A percentile compares a stretch with the other conserved stretches of the same genome.
Conservation (phyloP, 148 eudicot species). For the Euryodendron excelsum region DNA sequence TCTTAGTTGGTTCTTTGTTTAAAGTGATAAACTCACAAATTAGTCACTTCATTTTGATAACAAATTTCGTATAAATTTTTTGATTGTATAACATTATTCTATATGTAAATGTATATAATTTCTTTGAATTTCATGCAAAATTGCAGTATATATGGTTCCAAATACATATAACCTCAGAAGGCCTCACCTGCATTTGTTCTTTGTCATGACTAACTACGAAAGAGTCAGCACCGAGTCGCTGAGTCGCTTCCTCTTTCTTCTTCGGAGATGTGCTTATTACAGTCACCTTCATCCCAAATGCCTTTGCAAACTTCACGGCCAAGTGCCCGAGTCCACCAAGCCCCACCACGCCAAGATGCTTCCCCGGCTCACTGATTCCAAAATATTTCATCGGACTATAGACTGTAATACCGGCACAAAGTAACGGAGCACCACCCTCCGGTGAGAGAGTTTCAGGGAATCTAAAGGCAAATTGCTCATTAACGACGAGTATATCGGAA, state of each 20-base stretch:
- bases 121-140: no score
- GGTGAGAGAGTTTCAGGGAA: conserved; percentile 5
- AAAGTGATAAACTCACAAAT: no score
- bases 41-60: no score
- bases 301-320: conserved; percentile 12
- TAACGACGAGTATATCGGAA: conserved; percentile 1
- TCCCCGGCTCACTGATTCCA: background rate
- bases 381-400: conserved; percentile 17
- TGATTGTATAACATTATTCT: no score
- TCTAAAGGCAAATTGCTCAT: background rate
- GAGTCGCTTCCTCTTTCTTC: conserved; percentile 12
- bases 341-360: conserved; percentile 10
- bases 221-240: background rate
- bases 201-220: background rate
- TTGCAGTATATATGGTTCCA: no score
- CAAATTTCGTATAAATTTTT: no score
- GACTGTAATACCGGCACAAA: conserved; percentile 12
- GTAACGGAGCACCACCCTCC: conserved; percentile 9
- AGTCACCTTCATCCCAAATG: conserved; percentile 17
- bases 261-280: conserved; percentile 4
- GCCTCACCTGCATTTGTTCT: conserved; percentile 10
- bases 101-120: no score
- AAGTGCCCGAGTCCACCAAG: conserved; percentile 16
- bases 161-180: background rate
- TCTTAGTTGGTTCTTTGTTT: no score